Evolutionary conservation across 2,329 filamentous ascomycete species (phyloP).

Genomic region (Aspergillus bombycis): DNA sequence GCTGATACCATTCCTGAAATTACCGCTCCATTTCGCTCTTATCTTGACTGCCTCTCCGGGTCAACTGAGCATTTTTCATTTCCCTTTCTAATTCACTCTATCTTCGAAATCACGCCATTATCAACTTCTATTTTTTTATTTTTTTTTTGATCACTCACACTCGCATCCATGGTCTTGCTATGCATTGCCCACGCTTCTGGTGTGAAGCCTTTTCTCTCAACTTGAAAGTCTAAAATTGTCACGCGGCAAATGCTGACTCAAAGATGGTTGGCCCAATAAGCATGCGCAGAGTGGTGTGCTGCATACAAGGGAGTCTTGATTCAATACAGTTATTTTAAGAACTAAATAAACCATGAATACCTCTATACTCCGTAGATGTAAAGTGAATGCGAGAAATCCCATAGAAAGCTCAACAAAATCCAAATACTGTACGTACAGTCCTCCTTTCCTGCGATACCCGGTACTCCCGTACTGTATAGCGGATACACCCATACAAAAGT

Average conservation of each 20-base stretch:
- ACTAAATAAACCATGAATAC: background rate
- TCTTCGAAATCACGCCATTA: background rate
- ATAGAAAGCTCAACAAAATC: background rate
- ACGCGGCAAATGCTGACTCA: background rate
- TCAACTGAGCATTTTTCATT: background rate
- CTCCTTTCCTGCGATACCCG: background rate
- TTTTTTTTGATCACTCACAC: background rate
- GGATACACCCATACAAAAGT: background rate
- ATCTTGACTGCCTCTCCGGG: no score
- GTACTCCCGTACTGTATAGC: background rate
- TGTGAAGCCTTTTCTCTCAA: background rate
- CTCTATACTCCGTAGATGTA: background rate
- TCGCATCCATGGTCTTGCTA: background rate
- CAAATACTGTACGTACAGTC: background rate
- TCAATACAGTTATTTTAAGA: background rate
- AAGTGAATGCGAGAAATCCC: background rate
- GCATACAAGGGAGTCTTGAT: background rate
- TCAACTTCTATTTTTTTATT: no score
- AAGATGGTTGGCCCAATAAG: background rate
- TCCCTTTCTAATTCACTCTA: background rate
- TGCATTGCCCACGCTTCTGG: background rate
- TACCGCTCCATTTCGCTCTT: background rate
- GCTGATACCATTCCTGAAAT: slow-evolving; percentile 3
- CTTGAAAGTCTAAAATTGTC: slow-evolving; percentile 3
- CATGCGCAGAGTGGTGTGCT: background rate